Evolutionary conservation across 176 grass and related monocot species (phyloP), one percentile per base, ranked within the genome.

Genomic region (Elaeis guineensis): DNA sequence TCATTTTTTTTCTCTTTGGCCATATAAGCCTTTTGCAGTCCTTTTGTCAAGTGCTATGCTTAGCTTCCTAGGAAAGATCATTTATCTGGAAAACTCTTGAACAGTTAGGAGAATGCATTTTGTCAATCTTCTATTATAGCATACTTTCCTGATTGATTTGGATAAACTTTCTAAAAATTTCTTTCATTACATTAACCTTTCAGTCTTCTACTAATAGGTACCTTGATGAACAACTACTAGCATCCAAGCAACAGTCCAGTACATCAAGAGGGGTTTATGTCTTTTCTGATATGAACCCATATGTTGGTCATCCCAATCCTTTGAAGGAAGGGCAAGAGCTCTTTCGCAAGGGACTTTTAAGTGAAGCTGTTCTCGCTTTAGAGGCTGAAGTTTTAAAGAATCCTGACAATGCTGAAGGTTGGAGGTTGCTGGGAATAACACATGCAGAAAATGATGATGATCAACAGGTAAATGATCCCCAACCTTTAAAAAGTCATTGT

Each of bases 401-500:
- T 78, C 84, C 87, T 73, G 87, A 98, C 73, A 98, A 98, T 50
- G 39, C 77, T 68, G 93, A 98, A 85, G 93, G 86, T 57, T 98
- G 93, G 93, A 89, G 87, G 69, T 81, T 98, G 82, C 79, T 98
- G 62, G 93, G 93, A 44, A 66, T 83, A 79, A 92, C 93, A 73
- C 87, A 98, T 76, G 93, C 93, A 5, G 93, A 98, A 88, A 98
- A 98, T 72, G 93, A 98, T 71, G 93, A 98, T 58, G 93, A 98
- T 49, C 84, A 98, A 67, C 93, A 92, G 93, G 93, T 98, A 78
- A 57, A 74, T 19, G 53, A 12, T 63, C 5, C 55, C 35, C 35
- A 12, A 44, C 11, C 35, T 44, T 12, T 44, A 14, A 14, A 44
- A 44, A 44, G 35, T 44, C 14, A 44, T 44, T 12, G 11, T 44